Evolutionary conservation across 345 rosid species (phyloP).

Genomic region (Eucalyptus curtisii): DNA sequence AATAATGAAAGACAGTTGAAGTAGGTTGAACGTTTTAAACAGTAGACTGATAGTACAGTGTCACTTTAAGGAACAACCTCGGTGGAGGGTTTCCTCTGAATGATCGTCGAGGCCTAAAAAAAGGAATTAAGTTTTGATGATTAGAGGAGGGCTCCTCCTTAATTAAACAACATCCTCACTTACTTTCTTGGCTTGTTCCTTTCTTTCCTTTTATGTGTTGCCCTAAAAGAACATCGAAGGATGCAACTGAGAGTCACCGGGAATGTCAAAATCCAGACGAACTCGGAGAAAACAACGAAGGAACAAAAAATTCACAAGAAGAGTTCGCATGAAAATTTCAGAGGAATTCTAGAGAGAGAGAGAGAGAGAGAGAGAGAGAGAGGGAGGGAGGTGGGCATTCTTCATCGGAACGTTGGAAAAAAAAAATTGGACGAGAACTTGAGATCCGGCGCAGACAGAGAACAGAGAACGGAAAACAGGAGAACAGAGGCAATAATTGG

Average conservation of each 20-base stretch:
- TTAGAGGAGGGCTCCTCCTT: not conserved
- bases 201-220: not conserved
- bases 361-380: too few relatives aligned
- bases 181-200: not conserved
- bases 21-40: not conserved
- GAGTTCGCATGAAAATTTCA: not conserved
- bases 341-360: not conserved
- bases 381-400: not conserved
- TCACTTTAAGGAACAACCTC: not conserved
- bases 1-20: not conserved
- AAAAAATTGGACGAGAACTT: not conserved
- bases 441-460: not conserved
- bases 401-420: not conserved
- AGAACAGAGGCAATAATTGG: not conserved
- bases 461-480: not conserved
- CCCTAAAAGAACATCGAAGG: not conserved
- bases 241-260: not conserved
- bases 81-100: not conserved
- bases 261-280: not conserved
- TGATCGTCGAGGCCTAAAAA: not conserved
- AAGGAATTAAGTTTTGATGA: not conserved
- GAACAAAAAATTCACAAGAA: not conserved
- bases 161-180: not conserved
- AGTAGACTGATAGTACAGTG: not conserved
- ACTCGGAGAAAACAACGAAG: not conserved